Percentiles rank a stretch among this genome's conserved stretches.
Conservation (phyloP, 345 rosid genomes). For the Pugionium cornutum region DNA sequence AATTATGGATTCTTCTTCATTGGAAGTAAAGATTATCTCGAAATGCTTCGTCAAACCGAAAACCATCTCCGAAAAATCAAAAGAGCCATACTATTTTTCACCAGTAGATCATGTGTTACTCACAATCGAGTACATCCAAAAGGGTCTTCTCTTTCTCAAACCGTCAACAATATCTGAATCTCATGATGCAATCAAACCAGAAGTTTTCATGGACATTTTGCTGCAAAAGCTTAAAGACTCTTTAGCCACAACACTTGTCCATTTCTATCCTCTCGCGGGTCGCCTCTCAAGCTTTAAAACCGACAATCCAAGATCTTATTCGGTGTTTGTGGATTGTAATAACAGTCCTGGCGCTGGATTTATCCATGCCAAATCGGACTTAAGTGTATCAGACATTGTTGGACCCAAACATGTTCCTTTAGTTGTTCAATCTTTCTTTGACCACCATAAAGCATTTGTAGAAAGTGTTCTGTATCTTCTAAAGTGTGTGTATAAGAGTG, state of each 20-base stretch:
- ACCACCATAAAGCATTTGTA: conserved; percentile 58
- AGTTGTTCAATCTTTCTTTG: conserved; percentile 67
- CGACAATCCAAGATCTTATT: conserved; percentile 41
- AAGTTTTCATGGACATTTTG: conserved; percentile 43
- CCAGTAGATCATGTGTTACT: conserved; percentile 58
- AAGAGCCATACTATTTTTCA: conserved; percentile 49
- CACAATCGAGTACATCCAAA: conserved; percentile 60
- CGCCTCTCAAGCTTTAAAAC: conserved; percentile 44
- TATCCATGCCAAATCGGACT: conserved; percentile 50
- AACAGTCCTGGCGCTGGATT: conserved; percentile 75
- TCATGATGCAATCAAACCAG: neutral
- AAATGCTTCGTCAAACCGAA: conserved; percentile 62
- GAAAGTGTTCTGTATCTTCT: too few relatives aligned
- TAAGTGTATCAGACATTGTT: conserved; percentile 49
- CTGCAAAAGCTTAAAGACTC: conserved; percentile 54
- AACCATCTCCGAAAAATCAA: conserved; percentile 37
- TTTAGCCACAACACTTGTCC: conserved; percentile 54
- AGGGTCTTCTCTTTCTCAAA: conserved; percentile 62
- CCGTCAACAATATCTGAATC: conserved; percentile 27
- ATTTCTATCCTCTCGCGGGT: conserved; percentile 72
- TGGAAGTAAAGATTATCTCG: conserved; percentile 43
- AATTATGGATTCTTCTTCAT: conserved; percentile 29
- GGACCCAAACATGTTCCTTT: conserved; percentile 54
- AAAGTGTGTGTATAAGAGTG: too few relatives aligned
- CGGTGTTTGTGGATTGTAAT: conserved; percentile 54